phyloP scores from a whole-genome alignment of 78 protist species.

The Dictyostelium intermedium region DNA sequence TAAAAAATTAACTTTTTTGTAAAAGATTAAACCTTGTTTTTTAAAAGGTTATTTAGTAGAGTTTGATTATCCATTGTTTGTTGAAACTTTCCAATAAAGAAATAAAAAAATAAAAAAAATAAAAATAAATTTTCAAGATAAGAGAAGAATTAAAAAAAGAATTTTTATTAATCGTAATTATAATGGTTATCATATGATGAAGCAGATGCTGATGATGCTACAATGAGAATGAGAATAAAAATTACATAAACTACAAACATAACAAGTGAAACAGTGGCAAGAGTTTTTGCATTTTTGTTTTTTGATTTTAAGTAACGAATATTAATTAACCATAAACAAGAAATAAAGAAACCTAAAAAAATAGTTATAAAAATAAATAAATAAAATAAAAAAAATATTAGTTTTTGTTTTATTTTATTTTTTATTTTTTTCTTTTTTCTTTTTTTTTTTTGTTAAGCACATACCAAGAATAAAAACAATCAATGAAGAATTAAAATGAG shows the following conservation, averaged over 20 bases:
- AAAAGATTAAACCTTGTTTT: background rate
- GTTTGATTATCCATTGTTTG: background rate
- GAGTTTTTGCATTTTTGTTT: background rate
- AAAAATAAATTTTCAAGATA: too few relatives aligned
- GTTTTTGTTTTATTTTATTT: too few relatives aligned
- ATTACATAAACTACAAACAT: background rate
- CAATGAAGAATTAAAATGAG: background rate
- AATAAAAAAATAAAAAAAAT: too few relatives aligned
- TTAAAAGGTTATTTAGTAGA: background rate
- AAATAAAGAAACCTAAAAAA: background rate
- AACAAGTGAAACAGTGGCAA: background rate
- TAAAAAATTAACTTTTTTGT: too few relatives aligned
- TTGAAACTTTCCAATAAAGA: too few relatives aligned
- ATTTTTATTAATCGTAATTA: too few relatives aligned
- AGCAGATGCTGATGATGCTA: background rate
- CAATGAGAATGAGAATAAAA: background rate
- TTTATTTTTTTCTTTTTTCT: background rate
- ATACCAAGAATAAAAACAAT: background rate
- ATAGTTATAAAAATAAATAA: too few relatives aligned
- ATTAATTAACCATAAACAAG: background rate
- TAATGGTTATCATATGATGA: background rate
- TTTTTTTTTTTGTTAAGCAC: background rate
- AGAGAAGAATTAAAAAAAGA: too few relatives aligned
- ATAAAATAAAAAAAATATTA: too few relatives aligned
- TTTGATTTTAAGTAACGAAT: background rate